Evolutionary conservation across 192 early-diverging fungal genomes (phyloP).

Genomic region (Podila verticillata): DNA sequence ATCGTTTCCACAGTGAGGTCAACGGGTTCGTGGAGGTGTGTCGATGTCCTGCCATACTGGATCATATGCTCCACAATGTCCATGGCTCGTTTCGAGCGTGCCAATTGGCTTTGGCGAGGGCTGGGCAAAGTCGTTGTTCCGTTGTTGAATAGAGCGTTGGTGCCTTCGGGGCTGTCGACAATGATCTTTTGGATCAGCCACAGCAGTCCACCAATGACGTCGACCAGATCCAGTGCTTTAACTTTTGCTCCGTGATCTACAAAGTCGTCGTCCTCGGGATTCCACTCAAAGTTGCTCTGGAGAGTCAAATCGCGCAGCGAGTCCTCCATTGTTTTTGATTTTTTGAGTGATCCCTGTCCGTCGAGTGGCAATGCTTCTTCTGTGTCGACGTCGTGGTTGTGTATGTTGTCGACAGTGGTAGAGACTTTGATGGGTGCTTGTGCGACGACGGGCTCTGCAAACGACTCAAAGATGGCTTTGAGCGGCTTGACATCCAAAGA

Average conservation of each 20-base stretch:
- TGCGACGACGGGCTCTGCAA: slow-evolving; percentile 11
- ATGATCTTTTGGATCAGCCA: slow-evolving; percentile 26
- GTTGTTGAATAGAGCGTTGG: neutral
- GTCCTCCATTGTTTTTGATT: slow-evolving; percentile 37
- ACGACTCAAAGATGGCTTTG: slow-evolving; percentile 39
- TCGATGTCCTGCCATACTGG: slow-evolving; percentile 9
- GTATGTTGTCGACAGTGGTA: neutral
- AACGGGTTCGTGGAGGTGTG: slow-evolving; percentile 3
- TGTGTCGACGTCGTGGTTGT: neutral
- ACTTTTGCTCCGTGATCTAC: slow-evolving; percentile 19
- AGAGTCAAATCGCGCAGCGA: slow-evolving; percentile 29
- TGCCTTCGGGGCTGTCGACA: neutral
- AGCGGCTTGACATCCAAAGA: slow-evolving; percentile 18
- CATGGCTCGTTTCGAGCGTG: slow-evolving; percentile 12
- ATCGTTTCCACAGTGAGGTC: slow-evolving; percentile 24
- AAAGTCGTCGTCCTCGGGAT: slow-evolving; percentile 30
- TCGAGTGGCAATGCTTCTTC: neutral
- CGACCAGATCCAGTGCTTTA: slow-evolving; percentile 30
- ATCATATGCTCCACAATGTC: slow-evolving; percentile 37
- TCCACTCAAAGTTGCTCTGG: slow-evolving; percentile 37
- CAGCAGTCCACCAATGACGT: slow-evolving; percentile 28
- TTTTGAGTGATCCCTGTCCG: slow-evolving; percentile 1
- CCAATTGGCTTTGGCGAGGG: neutral
- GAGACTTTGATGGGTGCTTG: neutral
- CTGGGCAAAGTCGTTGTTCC: neutral